Conservation (phyloP, 345 rosid genomes). For the Trapa bicornis region DNA sequence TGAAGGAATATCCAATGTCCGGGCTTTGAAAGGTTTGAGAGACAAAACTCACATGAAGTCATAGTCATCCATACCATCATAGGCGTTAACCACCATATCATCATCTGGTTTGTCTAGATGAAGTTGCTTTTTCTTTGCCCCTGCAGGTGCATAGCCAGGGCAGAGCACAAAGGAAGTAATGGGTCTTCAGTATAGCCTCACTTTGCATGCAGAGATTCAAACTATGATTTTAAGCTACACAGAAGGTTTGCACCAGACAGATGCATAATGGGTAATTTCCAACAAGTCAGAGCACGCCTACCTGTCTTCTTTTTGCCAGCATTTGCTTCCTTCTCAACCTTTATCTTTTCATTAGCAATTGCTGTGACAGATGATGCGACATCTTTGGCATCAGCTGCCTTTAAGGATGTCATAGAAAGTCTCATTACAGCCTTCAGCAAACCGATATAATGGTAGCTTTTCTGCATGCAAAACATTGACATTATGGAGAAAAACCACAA, state of each 20-base stretch:
- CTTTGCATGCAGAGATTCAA: neutral
- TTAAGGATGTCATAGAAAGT: slow-evolving; percentile 52
- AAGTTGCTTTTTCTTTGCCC: slow-evolving; percentile 79
- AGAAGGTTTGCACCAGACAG: neutral
- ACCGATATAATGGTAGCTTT: slow-evolving; percentile 63
- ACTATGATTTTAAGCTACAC: neutral
- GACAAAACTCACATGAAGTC: slow-evolving; percentile 68
- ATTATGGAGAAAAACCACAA: neutral
- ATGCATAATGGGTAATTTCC: neutral
- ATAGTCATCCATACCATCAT: slow-evolving; percentile 54
- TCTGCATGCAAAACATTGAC: slow-evolving; percentile 30
- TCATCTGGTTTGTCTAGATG: slow-evolving; percentile 65
- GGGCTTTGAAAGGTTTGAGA: neutral
- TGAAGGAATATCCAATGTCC: neutral
- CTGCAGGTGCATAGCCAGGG: slow-evolving; percentile 10
- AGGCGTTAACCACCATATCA: slow-evolving; percentile 40
- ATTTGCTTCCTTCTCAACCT: slow-evolving; percentile 76
- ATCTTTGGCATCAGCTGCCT: slow-evolving; percentile 85
- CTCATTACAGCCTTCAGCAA: slow-evolving; percentile 79
- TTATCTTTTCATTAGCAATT: slow-evolving; percentile 80
- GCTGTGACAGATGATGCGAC: slow-evolving; percentile 72
- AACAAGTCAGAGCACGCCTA: slow-evolving; percentile 8
- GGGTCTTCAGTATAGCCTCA: neutral
- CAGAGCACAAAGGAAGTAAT: neutral
- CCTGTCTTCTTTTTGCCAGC: slow-evolving; percentile 76